phyloP scores from a whole-genome alignment of 257 asterid genomes.

The Capsicum rhomboideum region DNA sequence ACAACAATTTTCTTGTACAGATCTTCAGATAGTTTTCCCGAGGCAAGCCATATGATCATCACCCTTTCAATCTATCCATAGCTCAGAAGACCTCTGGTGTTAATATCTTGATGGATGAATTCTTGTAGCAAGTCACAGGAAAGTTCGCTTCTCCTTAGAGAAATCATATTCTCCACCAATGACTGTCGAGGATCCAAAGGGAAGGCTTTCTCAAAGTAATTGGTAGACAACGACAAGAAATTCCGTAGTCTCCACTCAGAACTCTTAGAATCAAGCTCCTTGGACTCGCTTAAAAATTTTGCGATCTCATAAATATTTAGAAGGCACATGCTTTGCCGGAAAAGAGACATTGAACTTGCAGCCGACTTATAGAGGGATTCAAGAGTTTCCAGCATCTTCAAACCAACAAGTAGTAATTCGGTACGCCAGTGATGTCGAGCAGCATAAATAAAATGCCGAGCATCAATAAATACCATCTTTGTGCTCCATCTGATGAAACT shows the following conservation, averaged over 20 bases:
- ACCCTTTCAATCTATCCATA: conserved; percentile 37
- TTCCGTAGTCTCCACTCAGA: conserved; percentile 5
- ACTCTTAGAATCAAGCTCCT: not conserved
- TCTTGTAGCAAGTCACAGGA: conserved; percentile 33
- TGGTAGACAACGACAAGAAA: conserved; percentile 6
- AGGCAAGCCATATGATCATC: conserved; percentile 34
- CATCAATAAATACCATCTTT: conserved; percentile 17
- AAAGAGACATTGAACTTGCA: conserved; percentile 3
- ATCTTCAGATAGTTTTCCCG: conserved; percentile 13
- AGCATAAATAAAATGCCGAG: conserved; percentile 28
- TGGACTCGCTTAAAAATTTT: conserved; percentile 16
- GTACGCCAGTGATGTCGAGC: conserved; percentile 29
- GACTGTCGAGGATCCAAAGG: conserved; percentile 30
- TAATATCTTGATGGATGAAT: conserved; percentile 5
- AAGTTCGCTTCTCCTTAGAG: conserved; percentile 25
- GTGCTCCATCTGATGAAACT: conserved; percentile 7
- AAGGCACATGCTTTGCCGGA: conserved; percentile 25
- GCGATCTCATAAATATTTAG: conserved; percentile 21
- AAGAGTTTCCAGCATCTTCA: conserved; percentile 34
- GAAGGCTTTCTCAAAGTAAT: conserved; percentile 29
- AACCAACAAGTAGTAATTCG: conserved; percentile 31
- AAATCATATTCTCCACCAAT: conserved; percentile 22
- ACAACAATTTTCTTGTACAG: conserved; percentile 12
- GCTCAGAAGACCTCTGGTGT: conserved; percentile 3
- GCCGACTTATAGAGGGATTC: conserved; percentile 12